Evolutionary conservation across 768 basidiomycete genomes (phyloP), one percentile per base, ranked within the genome.

Genomic region (Lepiota subincarnata): DNA sequence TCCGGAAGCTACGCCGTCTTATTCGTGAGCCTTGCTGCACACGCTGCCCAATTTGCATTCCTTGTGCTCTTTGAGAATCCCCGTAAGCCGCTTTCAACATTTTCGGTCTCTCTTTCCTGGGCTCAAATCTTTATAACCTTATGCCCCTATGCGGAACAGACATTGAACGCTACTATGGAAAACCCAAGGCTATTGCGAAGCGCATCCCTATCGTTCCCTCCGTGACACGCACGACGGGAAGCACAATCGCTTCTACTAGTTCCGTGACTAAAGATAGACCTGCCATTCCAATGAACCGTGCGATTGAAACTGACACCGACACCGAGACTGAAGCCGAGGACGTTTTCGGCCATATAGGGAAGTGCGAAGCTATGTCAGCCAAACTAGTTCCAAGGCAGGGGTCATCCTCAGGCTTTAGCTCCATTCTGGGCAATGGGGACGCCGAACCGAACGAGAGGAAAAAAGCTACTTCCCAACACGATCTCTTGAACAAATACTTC

Each of bases 21-120:
- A 11, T 98, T 98, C 63, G 91, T 86, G 57, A 94, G 91, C 60
- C 80, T 99, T n/a, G 86, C 85, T 1, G 95, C 90, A 0, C 97
- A 99, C 62, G 91, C 94, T 0, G 89, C 91, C 14, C 97, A 99
- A 62, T 99, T 99, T 67, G 93, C 87, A 1, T 99, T 99, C 79
- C 75, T 99, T 48, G 78, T 94, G 13, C 86, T 86, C 68, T 98
- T 99, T 62, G 97, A 98, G 73, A 98, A 96, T 63, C 96, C 97
- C 57, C 97, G 94, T 96, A 64, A 65, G 92, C 75, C 26, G 26
- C 18, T 26, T 28, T 49, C 43, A 43, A 13, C 42, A n/a, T 16
- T 48, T 50, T 28, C 13, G 3, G 19, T 10, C 11, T 6, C 11
- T 10, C 10, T 8, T n/a, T 28, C 11, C 36, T 39, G 10, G 47